Evolutionary conservation across 106 monocot genomes (phyloP).

Genomic region (Allium cepa): DNA sequence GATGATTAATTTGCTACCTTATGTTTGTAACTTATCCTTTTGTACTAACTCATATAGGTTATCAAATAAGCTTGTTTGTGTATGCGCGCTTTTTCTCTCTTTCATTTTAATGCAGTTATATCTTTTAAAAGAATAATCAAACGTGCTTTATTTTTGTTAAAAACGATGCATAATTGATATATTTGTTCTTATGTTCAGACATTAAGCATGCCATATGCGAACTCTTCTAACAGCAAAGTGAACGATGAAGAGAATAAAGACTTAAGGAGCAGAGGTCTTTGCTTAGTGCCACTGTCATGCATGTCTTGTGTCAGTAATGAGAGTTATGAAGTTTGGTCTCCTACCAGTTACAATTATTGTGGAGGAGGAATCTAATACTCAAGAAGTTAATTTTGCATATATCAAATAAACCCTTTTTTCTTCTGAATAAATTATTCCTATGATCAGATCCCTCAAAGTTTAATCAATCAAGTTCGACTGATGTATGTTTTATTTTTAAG

Average conservation of each 20-base stretch:
- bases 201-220: slow-evolving; percentile 60
- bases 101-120: no score
- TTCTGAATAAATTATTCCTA: background rate
- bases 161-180: background rate
- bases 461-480: slow-evolving; percentile 3
- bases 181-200: slow-evolving; percentile 38
- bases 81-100: no score
- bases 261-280: slow-evolving; percentile 78
- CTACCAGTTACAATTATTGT: slow-evolving; percentile 19
- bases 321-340: slow-evolving; percentile 50
- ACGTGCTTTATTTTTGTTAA: background rate
- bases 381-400: background rate
- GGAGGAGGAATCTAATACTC: slow-evolving; percentile 25
- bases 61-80: no score
- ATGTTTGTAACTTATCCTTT: no score
- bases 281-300: slow-evolving; percentile 82
- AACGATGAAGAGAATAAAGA: slow-evolving; percentile 35
- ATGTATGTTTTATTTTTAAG: background rate
- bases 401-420: background rate
- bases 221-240: slow-evolving; percentile 34
- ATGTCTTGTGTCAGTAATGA: slow-evolving; percentile 68
- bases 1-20: no score
- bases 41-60: no score
- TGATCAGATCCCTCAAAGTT: background rate
- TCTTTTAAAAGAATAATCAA: no score